phyloP scores from a whole-genome alignment of 768 basidiomycete genomes.

The Lentinula edodes region DNA sequence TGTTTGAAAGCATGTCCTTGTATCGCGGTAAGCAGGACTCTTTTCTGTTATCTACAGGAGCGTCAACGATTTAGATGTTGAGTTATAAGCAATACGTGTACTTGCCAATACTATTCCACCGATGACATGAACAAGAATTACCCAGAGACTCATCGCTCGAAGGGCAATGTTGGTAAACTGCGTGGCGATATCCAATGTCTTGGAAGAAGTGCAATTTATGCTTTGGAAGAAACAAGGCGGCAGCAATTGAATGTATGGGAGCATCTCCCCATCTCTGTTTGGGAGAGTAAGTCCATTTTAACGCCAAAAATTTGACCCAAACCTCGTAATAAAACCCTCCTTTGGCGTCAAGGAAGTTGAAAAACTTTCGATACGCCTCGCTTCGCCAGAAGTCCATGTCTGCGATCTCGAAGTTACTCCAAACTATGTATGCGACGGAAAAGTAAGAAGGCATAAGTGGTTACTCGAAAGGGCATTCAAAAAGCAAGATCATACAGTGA shows the following conservation, averaged over 20 bases:
- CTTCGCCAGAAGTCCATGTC: constrained; percentile 65
- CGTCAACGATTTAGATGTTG: not conserved
- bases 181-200: constrained; percentile 65
- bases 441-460: not conserved
- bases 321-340: constrained; percentile 71
- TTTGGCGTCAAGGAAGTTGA: constrained; percentile 56
- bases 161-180: constrained; percentile 58
- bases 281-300: not conserved
- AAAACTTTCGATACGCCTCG: constrained; percentile 62
- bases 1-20: not conserved
- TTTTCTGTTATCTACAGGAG: not conserved
- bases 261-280: constrained; percentile 32
- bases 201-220: constrained; percentile 57
- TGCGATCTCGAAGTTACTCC: constrained; percentile 71
- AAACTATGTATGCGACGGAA: constrained; percentile 29
- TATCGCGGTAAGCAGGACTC: not conserved
- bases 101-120: not conserved
- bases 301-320: not conserved
- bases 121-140: not conserved
- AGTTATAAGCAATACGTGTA: not conserved
- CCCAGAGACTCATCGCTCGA: not conserved
- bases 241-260: constrained; percentile 57
- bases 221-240: constrained; percentile 42
- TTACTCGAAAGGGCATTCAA: not conserved
- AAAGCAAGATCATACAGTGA: constrained; percentile 46